Base-by-base conservation (phyloP, 306 rosid species). In the Sechiopsis laciniata region DNA sequence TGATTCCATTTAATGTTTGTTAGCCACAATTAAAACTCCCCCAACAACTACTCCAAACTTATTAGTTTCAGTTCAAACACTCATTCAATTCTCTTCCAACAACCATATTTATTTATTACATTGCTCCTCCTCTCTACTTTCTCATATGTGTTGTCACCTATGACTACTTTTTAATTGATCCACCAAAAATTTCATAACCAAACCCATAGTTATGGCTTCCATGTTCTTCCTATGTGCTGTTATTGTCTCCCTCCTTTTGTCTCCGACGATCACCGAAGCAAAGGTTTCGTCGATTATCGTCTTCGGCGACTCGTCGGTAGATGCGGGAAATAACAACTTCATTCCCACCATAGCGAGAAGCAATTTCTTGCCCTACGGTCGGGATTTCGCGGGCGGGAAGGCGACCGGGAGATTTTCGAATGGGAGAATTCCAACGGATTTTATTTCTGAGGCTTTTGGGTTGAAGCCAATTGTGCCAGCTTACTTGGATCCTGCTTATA, bases 281-380 rank as follows among this genome's bases (percentile, higher is more conserved):
- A 85, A 84, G 40, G 87, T 90, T 53, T 88, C 96, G 5, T 89
- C 96, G 0, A 20, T 90, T 6, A 81, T 93, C 10, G 96, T 93
- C 40, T 93, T 93, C 11, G 98, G 98, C 0, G 98, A 93, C 86
- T 93, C 98, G 2, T 83, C 98, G 0, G 98, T 90, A 0, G 98
- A 93, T 6, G 97, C 98, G 0, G 98, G 98, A 16, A 93, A 93
- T 82, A 93, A 93, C 86, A 90, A 93, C 90, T 85, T 13, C 68
- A 93, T 93, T 3, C 95, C 87, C 0, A 93, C 98, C 2, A 35
- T 93, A 54, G 94, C 94, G 0, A 53, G 97, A 83, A 93, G 98
- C 79, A 93, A 93, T 52, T 93, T 93, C 62, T 37, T 55, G 78
- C 98, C 98, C 0, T 93, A 93, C n/a, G 98, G 98, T 0, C 91